phyloP scores from a whole-genome alignment of 495 filamentous ascomycete species.

The Echria macrotheca region DNA sequence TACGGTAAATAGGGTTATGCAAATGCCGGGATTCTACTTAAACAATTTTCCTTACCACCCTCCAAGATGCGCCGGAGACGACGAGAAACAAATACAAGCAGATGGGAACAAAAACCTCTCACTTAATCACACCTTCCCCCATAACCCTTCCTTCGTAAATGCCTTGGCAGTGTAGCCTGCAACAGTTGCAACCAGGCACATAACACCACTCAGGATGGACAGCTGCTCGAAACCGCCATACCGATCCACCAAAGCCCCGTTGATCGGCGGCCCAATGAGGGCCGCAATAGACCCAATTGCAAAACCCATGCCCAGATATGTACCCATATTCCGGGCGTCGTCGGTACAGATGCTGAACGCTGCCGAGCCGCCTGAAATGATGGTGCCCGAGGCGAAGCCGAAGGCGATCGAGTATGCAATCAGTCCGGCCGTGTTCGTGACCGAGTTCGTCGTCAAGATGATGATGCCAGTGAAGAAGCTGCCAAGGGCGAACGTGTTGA shows the following conservation, averaged over 20 bases:
- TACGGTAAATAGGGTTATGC: no score
- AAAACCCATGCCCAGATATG: slow-evolving; percentile 52
- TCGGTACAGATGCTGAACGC: slow-evolving; percentile 36
- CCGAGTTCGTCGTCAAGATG: slow-evolving; percentile 37
- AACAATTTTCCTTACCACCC: no score
- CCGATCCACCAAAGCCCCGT: slow-evolving; percentile 39
- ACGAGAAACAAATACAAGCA: no score
- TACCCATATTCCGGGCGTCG: slow-evolving; percentile 43
- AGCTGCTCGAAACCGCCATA: slow-evolving; percentile 37
- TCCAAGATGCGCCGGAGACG: no score
- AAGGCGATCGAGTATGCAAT: slow-evolving; percentile 34
- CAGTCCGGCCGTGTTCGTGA: slow-evolving; percentile 32
- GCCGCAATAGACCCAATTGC: slow-evolving; percentile 36
- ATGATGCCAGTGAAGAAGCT: slow-evolving; percentile 35
- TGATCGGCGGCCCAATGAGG: slow-evolving; percentile 49
- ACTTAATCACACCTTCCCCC: slow-evolving; percentile 20
- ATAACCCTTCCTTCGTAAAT: slow-evolving; percentile 23
- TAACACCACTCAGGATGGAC: slow-evolving; percentile 44
- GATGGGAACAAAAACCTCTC: no score
- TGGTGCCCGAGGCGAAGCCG: slow-evolving; percentile 41
- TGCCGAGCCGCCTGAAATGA: slow-evolving; percentile 41
- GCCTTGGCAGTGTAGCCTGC: slow-evolving; percentile 25
- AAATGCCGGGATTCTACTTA: no score
- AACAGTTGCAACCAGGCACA: slow-evolving; percentile 30
- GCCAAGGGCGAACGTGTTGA: slow-evolving; percentile 43